A percentile compares a stretch with the other conserved stretches of the same genome.
phyloP scores from a whole-genome alignment of 2,329 filamentous ascomycete genomes.

The Aspergillus sojae region DNA sequence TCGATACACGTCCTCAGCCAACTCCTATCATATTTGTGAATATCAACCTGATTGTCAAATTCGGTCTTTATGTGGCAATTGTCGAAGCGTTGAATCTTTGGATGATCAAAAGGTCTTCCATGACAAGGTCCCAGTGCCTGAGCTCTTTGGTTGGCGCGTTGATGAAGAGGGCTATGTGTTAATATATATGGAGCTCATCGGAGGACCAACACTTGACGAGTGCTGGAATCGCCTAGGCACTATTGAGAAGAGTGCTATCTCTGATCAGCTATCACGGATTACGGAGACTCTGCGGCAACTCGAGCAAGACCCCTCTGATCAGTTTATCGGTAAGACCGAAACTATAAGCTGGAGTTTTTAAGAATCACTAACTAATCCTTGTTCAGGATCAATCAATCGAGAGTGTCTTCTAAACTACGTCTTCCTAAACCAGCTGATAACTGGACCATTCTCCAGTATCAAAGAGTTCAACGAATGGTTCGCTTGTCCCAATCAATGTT shows the following conservation, averaged over 20 bases:
- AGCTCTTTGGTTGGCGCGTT: constrained; percentile 40
- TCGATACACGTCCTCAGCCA: constrained; percentile 8
- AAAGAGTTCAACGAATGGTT: constrained; percentile 11
- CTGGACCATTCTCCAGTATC: background rate
- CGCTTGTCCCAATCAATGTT: background rate
- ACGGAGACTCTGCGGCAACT: constrained; percentile 20
- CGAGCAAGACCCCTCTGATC: constrained; percentile 21
- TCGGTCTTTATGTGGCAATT: constrained; percentile 22
- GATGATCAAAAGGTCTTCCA: constrained; percentile 22
- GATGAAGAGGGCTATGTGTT: constrained; percentile 26
- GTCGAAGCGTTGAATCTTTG: constrained; percentile 30
- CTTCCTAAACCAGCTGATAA: background rate
- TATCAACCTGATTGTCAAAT: constrained; percentile 28
- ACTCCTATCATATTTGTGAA: constrained; percentile 21
- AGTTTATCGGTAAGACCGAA: constrained; percentile 21
- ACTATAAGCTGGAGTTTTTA: background rate
- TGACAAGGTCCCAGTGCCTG: constrained; percentile 36
- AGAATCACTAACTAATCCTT: background rate
- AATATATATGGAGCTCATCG: constrained; percentile 38
- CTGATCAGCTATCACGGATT: constrained; percentile 22
- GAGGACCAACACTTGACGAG: constrained; percentile 29
- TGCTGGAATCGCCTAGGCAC: background rate
- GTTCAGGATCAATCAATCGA: constrained; percentile 4
- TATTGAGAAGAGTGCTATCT: constrained; percentile 18
- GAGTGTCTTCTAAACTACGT: background rate